Evolutionary conservation across 2,329 filamentous ascomycete genomes (phyloP).

Genomic region (Epichloe brachyelytri): DNA sequence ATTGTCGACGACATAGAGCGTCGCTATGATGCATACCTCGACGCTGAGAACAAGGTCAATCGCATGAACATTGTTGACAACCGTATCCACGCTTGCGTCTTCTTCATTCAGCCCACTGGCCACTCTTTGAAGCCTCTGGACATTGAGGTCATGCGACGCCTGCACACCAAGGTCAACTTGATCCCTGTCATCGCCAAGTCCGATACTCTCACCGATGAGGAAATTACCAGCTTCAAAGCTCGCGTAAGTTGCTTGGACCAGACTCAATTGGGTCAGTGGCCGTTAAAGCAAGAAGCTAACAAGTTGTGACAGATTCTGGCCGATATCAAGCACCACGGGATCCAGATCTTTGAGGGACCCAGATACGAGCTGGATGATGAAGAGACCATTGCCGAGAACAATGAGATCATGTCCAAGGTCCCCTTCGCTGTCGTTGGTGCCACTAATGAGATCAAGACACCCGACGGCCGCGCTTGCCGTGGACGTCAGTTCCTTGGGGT

Average conservation of each 20-base stretch:
- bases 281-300: constrained; percentile 6
- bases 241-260: constrained; percentile 53
- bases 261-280: neutral
- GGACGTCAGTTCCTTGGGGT: constrained; percentile 95
- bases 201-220: constrained; percentile 94
- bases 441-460: constrained; percentile 81
- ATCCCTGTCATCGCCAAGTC: constrained; percentile 99
- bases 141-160: constrained; percentile 97
- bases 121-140: constrained; percentile 97
- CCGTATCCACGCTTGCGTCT: constrained; percentile 95
- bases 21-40: constrained; percentile 94
- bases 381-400: constrained; percentile 99
- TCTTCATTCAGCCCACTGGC: constrained; percentile 98
- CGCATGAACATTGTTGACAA: constrained; percentile 99
- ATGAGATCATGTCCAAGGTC: constrained; percentile 99
- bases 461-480: constrained; percentile 89
- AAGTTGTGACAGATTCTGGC: constrained; percentile 60
- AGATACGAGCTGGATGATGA: constrained; percentile 98
- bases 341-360: constrained; percentile 97
- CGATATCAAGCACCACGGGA: constrained; percentile 93
- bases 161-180: constrained; percentile 99
- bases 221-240: constrained; percentile 88
- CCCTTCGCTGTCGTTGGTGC: constrained; percentile 97
- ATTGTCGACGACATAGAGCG: constrained; percentile 99
- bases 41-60: constrained; percentile 99